These are phyloP conservation scores for Rhizopogon rudus DNA, from an alignment of 768 basidiomycete species.

Conservation along the genomic window DNA sequence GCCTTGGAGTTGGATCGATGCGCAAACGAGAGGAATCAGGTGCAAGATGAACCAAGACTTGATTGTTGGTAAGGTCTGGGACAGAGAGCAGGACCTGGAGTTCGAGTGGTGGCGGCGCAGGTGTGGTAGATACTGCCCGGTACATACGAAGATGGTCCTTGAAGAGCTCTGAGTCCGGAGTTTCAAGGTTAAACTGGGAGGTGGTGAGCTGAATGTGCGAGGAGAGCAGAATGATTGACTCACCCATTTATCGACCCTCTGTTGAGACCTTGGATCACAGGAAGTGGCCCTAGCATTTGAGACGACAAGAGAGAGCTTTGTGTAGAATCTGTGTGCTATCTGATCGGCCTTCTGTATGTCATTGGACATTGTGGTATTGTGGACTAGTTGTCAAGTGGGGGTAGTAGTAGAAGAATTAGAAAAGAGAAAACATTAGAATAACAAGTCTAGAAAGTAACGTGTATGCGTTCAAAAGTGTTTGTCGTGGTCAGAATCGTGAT, in stretches of 20 bases:
- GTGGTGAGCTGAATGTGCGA: neutral
- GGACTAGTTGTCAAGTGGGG: conserved; percentile 7
- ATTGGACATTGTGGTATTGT: conserved; percentile 36
- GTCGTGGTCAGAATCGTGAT: neutral
- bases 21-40: conserved; percentile 56
- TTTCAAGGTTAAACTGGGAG: conserved; percentile 76
- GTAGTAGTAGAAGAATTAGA: conserved; percentile 28
- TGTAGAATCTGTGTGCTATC: conserved; percentile 80
- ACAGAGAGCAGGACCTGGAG: conserved; percentile 68
- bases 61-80: conserved; percentile 64
- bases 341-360: conserved; percentile 72
- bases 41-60: conserved; percentile 64
- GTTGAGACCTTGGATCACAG: conserved; percentile 33
- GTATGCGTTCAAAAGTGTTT: neutral
- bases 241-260: conserved; percentile 81
- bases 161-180: conserved; percentile 66
- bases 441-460: conserved; percentile 12
- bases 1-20: conserved; percentile 63
- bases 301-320: conserved; percentile 75
- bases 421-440: conserved; percentile 25
- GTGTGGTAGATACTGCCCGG: conserved; percentile 47
- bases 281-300: conserved; percentile 69
- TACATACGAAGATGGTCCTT: conserved; percentile 57
- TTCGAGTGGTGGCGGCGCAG: conserved; percentile 42
- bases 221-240: conserved; percentile 20